These are phyloP conservation scores for Xylariaceae sp. DNA, from an alignment of 2,329 filamentous ascomycete genomes.

Conservation along the genomic window DNA sequence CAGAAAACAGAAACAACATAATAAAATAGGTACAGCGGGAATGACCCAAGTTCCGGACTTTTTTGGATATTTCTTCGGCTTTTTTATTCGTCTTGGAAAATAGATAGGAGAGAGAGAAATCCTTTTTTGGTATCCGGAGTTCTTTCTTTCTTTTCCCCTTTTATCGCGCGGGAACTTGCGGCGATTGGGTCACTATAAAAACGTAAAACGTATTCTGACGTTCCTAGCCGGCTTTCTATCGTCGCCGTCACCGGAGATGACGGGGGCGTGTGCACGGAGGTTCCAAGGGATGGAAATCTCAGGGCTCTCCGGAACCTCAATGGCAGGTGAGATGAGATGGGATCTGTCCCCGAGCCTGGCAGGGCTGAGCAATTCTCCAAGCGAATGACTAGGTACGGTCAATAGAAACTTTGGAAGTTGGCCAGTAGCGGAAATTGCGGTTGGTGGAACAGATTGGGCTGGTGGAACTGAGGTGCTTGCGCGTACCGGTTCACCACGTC, in stretches of 20 bases:
- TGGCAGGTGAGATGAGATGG: background rate
- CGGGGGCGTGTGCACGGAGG: background rate
- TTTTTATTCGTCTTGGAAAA: no score
- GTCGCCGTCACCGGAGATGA: background rate
- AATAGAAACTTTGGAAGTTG: constrained; percentile 51
- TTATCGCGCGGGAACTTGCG: no score
- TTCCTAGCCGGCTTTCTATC: constrained; percentile 7
- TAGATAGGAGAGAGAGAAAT: background rate
- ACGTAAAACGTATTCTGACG: constrained; percentile 24
- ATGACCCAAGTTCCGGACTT: constrained; percentile 25
- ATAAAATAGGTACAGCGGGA: constrained; percentile 30
- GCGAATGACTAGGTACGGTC: constrained; percentile 26
- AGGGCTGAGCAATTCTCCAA: constrained; percentile 12
- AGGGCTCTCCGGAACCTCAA: background rate
- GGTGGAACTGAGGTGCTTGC: constrained; percentile 47
- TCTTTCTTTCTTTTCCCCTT: background rate
- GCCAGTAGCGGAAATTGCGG: constrained; percentile 51
- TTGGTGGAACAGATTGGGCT: constrained; percentile 49
- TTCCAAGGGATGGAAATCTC: background rate
- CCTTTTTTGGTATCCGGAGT: constrained; percentile 10
- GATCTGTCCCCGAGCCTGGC: constrained; percentile 14
- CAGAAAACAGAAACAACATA: constrained; percentile 26
- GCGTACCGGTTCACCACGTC: constrained; percentile 50
- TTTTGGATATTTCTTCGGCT: constrained; percentile 21
- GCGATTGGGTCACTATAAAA: no score